Conservation (phyloP, 768 basidiomycete species). For the Trametes cingulata region DNA sequence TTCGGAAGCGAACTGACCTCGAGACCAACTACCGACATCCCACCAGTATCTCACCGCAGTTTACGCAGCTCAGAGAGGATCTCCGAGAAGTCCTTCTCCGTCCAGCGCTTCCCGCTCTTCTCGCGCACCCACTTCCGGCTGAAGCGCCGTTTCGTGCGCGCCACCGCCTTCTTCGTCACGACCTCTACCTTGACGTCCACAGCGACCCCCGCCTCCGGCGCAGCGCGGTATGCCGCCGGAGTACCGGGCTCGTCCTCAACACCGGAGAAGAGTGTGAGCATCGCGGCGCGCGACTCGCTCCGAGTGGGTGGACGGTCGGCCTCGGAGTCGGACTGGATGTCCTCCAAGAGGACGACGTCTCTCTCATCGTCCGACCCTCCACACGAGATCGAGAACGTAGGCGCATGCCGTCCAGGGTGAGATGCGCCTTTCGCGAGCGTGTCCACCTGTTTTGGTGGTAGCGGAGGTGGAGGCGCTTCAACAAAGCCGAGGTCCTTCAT, state of each 20-base stretch:
- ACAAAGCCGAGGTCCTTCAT: conserved; percentile 21
- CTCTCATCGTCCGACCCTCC: conserved; percentile 2
- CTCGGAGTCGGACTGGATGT: not conserved
- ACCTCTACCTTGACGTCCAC: conserved; percentile 5
- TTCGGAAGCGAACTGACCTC: too few relatives aligned
- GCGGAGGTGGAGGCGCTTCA: conserved; percentile 4
- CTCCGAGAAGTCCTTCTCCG: conserved; percentile 17
- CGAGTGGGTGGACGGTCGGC: not conserved
- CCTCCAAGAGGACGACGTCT: conserved; percentile 19
- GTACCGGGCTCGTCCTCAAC: not conserved
- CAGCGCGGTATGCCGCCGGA: not conserved
- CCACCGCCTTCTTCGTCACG: conserved; percentile 5
- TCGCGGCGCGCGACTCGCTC: conserved; percentile 12
- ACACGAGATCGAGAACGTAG: not conserved
- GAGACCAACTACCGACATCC: not conserved
- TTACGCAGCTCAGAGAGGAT: conserved; percentile 17
- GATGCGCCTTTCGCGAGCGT: not conserved
- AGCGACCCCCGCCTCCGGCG: not conserved
- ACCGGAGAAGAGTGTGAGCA: conserved; percentile 9
- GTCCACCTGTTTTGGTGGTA: not conserved
- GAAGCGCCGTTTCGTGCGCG: conserved; percentile 11
- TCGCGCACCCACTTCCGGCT: conserved; percentile 25
- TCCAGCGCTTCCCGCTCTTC: conserved; percentile 20
- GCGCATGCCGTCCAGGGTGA: not conserved
- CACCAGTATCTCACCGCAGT: conserved; percentile 2